Percentiles rank a stretch among this genome's conserved stretches.
Evolutionary conservation across 73 alveolate genomes (phyloP).

Genomic region (Paramecium sonneborni): DNA sequence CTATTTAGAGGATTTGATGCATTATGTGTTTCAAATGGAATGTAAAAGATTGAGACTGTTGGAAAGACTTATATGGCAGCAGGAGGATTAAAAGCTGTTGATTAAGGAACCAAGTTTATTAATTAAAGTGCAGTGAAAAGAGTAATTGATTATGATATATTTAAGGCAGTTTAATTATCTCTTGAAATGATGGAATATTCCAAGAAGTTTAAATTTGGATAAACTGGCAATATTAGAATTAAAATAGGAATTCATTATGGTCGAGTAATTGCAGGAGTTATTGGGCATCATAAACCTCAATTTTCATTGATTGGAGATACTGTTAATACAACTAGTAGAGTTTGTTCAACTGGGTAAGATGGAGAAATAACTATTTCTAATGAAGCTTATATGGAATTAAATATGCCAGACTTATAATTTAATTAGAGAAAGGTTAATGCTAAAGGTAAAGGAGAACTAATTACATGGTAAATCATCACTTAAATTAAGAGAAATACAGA

Average conservation of each 20-base stretch:
- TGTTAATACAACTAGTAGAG: conserved; percentile 95
- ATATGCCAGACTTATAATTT: conserved; percentile 56
- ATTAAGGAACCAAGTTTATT: conserved; percentile 46
- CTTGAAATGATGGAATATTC: conserved; percentile 60
- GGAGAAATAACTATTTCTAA: conserved; percentile 46
- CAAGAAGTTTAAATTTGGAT: conserved; percentile 53
- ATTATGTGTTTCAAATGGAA: conserved; percentile 59
- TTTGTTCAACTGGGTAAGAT: conserved; percentile 80
- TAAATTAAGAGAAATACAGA: conserved; percentile 7
- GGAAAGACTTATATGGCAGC: conserved; percentile 93
- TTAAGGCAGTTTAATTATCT: conserved; percentile 7
- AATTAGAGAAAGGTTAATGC: conserved; percentile 49
- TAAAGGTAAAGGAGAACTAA: conserved; percentile 70
- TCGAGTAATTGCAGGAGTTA: conserved; percentile 96
- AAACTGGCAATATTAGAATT: conserved; percentile 65
- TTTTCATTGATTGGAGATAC: conserved; percentile 96
- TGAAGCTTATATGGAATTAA: conserved; percentile 56
- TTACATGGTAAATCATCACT: conserved; percentile 40
- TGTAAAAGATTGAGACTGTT: conserved; percentile 85
- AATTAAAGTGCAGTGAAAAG: conserved; percentile 52
- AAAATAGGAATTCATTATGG: conserved; percentile 98
- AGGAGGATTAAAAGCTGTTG: conserved; percentile 84
- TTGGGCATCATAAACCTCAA: conserved; percentile 96
- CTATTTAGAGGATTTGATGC: conserved; percentile 68
- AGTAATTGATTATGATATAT: background rate